phyloP scores from a whole-genome alignment of 129 eudicot genomes.

The Flaveria brownii region DNA sequence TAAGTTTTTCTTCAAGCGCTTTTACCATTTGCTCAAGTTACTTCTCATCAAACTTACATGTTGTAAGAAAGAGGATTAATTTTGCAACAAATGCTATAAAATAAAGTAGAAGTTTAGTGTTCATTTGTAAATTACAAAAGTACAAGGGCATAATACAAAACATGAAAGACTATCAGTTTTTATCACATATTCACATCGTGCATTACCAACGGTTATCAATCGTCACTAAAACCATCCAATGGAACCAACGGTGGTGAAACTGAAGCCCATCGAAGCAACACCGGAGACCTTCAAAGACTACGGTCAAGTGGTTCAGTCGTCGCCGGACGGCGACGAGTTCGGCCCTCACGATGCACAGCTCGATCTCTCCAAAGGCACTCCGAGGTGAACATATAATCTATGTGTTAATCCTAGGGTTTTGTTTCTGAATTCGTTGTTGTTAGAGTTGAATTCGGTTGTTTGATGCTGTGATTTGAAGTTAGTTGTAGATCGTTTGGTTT shows the following conservation, averaged over 20 bases:
- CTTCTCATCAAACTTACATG: no score
- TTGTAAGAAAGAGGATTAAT: no score
- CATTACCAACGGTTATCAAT: background rate
- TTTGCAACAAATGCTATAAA: no score
- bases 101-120: no score
- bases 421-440: slow-evolving; percentile 3
- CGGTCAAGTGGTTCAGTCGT: slow-evolving; percentile 80
- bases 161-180: background rate
- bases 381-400: slow-evolving; percentile 44
- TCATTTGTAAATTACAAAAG: background rate
- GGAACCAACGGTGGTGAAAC: slow-evolving; percentile 47
- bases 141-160: background rate
- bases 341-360: slow-evolving; percentile 89
- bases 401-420: slow-evolving; percentile 23
- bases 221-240: background rate
- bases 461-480: background rate
- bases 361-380: slow-evolving; percentile 68
- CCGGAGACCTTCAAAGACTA: slow-evolving; percentile 71
- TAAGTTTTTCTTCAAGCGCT: no score
- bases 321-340: slow-evolving; percentile 69
- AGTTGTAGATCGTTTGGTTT: background rate
- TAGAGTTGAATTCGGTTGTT: background rate
- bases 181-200: background rate
- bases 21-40: no score
- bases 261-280: slow-evolving; percentile 68